Conservation (phyloP, 345 rosid species). For the Bruguiera parviflora region DNA sequence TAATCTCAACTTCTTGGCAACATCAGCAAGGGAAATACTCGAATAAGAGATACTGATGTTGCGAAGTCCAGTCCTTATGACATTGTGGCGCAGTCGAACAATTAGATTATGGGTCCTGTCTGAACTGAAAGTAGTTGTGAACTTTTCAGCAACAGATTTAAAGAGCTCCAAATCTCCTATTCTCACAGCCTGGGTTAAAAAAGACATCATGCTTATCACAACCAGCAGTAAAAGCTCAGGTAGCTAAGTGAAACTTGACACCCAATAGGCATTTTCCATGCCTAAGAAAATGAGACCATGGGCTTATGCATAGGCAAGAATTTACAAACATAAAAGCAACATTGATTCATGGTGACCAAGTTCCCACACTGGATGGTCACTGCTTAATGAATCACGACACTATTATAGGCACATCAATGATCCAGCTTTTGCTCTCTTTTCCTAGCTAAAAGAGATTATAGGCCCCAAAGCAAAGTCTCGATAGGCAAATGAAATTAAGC, state of each 20-base stretch:
- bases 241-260: conserved; percentile 2
- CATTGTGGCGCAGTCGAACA: conserved; percentile 74
- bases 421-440: background rate
- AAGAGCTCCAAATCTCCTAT: conserved; percentile 93
- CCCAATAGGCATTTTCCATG: background rate
- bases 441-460: no score
- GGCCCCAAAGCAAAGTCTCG: no score
- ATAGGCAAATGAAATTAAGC: background rate
- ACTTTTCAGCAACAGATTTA: conserved; percentile 62
- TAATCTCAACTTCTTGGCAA: conserved; percentile 56
- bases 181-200: conserved; percentile 59
- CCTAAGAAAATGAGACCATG: background rate
- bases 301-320: no score
- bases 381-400: background rate
- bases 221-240: background rate
- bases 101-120: conserved; percentile 70
- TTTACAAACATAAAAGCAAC: background rate
- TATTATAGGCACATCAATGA: background rate
- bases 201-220: background rate
- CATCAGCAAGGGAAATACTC: conserved; percentile 59
- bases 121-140: conserved; percentile 48
- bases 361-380: background rate
- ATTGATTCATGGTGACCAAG: background rate
- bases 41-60: conserved; percentile 79
- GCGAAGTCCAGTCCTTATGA: conserved; percentile 75